Base-by-base conservation (phyloP, 805 yeast species). In the Dipodascus geniculatus region DNA sequence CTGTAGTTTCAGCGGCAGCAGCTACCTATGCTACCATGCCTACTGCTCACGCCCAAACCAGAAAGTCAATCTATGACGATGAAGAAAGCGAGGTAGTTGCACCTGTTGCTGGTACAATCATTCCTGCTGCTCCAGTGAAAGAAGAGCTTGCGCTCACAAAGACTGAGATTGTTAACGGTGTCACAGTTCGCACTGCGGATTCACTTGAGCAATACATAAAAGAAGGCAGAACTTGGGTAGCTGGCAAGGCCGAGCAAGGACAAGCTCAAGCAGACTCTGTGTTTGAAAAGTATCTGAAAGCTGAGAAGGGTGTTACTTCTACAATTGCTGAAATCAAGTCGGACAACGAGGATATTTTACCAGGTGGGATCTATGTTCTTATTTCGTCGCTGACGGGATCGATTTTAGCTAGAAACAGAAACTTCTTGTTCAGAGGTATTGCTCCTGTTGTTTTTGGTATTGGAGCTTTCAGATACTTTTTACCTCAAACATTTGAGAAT, bases 331-430 rank as follows among this genome's bases (percentile, higher is more conserved):
- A 74, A 16, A 74, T 88, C 59, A 88, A 83, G 65, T 74, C 78
- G 56, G 78, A 72, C 60, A 68, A 74, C 47, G 96, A 88, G 69
- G 85, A 80, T 50, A 68, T 87, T 51, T 73, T 85, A 51, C 93
- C 96, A 14, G 84, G 83, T 57, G 68, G 81, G 2, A 67, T 86
- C 28, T 88, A 86, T 65, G 74, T 88, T 42, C 64, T 80, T 8
- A 77, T 87, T 24, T 89, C 87, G 14, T 75, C 80, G 1, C 72
- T 88, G 53, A 70, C 87, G 4, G 96, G 96, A 42, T 77, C 84
- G 49, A 82, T 87, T 52, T 61, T 82, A 51, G 79, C 93, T 1
- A 84, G 95, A 62, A 80, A 82, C 61, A 74, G 85, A 55, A 80
- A 80, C 54, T 58, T 82, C 22, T 52, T 82, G 1, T 63, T 84